phyloP scores from a whole-genome alignment of 441 rosid genomes.

The Gossypium lobatum region DNA sequence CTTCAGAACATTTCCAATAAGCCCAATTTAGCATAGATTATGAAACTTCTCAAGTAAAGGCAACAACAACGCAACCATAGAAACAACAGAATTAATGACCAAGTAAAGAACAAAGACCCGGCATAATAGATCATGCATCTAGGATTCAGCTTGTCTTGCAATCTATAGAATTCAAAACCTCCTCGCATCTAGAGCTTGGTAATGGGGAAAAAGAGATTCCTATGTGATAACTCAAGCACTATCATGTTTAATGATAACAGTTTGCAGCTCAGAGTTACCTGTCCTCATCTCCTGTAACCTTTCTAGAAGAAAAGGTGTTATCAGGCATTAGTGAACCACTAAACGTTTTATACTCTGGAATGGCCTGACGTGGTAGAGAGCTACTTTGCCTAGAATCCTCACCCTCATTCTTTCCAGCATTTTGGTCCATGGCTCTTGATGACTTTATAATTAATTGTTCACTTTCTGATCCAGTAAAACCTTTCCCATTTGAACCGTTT shows the following conservation, averaged over 20 bases:
- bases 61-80: background rate
- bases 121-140: background rate
- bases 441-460: conserved; percentile 38
- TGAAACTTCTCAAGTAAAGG: conserved; percentile 11
- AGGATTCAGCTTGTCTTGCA: background rate
- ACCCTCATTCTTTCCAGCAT: conserved; percentile 35
- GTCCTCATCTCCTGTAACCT: conserved; percentile 46
- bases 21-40: conserved; percentile 8
- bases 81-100: background rate
- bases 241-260: background rate
- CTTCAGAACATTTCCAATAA: conserved; percentile 32
- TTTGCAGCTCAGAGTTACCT: conserved; percentile 32
- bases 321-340: conserved; percentile 70
- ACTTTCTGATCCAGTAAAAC: conserved; percentile 31
- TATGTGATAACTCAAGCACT: background rate
- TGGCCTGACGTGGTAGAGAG: conserved; percentile 37
- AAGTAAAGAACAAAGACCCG: background rate
- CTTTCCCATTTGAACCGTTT: conserved; percentile 52
- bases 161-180: background rate
- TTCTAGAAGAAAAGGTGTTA: conserved; percentile 49
- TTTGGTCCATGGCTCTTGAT: conserved; percentile 36
- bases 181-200: background rate
- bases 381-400: conserved; percentile 39
- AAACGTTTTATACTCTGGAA: conserved; percentile 42
- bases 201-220: background rate